Percentiles rank a stretch among this genome's conserved stretches.
Conservation (phyloP, 2,329 filamentous ascomycete genomes). For the Clarireedia monteithiana region DNA sequence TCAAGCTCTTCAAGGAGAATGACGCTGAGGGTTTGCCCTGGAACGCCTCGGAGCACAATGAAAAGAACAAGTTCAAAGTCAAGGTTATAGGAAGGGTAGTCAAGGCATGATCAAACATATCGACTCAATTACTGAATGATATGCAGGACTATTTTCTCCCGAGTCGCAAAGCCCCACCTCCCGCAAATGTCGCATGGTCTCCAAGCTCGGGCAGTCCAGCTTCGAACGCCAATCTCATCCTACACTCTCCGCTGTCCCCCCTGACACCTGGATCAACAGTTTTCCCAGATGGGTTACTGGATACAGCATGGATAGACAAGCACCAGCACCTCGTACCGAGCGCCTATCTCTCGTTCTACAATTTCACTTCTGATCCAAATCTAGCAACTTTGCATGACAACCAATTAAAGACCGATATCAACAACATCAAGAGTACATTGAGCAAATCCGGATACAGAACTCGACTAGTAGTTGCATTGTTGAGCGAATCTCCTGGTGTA, state of each 20-base stretch:
- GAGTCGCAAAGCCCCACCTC: constrained; percentile 47
- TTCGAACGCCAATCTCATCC: constrained; percentile 41
- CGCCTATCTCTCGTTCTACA: constrained; percentile 73
- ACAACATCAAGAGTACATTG: constrained; percentile 62
- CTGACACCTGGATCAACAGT: constrained; percentile 74
- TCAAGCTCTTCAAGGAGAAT: constrained; percentile 56
- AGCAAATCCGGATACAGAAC: constrained; percentile 67
- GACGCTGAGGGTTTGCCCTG: constrained; percentile 61
- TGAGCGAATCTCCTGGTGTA: constrained; percentile 61
- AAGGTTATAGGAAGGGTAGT: constrained; percentile 74
- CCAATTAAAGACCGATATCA: constrained; percentile 80
- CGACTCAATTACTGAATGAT: constrained; percentile 24
- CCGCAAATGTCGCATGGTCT: constrained; percentile 15
- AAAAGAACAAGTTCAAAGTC: constrained; percentile 55
- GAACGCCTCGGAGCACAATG: constrained; percentile 47
- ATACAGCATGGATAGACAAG: constrained; percentile 76
- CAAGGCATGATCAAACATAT: constrained; percentile 15
- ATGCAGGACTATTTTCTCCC: constrained; percentile 45
- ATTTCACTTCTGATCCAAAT: constrained; percentile 63
- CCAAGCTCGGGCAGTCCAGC: constrained; percentile 35
- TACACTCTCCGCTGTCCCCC: constrained; percentile 89
- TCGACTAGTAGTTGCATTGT: constrained; percentile 66
- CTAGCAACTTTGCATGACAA: constrained; percentile 76
- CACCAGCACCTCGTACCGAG: constrained; percentile 81
- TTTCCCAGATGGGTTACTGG: constrained; percentile 85